Evolutionary conservation across 345 rosid genomes (phyloP), one percentile per base, ranked within the genome.

Genomic region (Sisymbrium irio): DNA sequence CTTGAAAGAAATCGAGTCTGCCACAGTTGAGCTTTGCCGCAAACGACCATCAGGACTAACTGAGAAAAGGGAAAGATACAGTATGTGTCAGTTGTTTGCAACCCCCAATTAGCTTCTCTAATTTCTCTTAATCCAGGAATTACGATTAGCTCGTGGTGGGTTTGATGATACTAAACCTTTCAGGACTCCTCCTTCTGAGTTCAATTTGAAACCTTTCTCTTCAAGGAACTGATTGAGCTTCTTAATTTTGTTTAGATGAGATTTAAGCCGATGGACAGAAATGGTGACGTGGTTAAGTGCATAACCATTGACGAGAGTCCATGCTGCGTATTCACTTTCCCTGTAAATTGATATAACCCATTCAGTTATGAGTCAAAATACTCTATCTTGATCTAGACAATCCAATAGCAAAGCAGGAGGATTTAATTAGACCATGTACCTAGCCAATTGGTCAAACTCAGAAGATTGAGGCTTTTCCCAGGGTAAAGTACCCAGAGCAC

Each of bases 321-420:
- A 94, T 44, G 98, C 98, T 77, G 98, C 97, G 77, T 91, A 91
- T 80, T 93, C 98, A 77, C 97, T 93, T 82, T 91, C 97, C 83
- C 96, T 93, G 65, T 40, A 57, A 3, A 64, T 45, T 32, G 14
- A 54, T 42, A 25, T 3, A 72, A 45, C 39, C 39, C 11, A 76
- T 17, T 62, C 36, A 35, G 45, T 54, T 14, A 55, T 6, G 59
- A 62, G 25, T 62, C 57, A 33, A 33, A 62, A 55, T 17, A 69
- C 41, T 11, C 63, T 18, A 58, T 5, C 18, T 44, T 33, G 9
- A 54, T 39, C 41, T 3, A 2, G 0, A 14, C 71, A 71, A 28
- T 36, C 1, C 25, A 22, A 55, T 27, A 54, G 59, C 36, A 55
- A 55, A 58, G 28, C 9, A 77, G 7, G 60, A 71, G n/a, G 5